Percentiles rank a stretch among this genome's conserved stretches.
These are phyloP conservation scores for Anthostomella pinea DNA, from an alignment of 2,329 filamentous ascomycete genomes.

Conservation along the genomic window DNA sequence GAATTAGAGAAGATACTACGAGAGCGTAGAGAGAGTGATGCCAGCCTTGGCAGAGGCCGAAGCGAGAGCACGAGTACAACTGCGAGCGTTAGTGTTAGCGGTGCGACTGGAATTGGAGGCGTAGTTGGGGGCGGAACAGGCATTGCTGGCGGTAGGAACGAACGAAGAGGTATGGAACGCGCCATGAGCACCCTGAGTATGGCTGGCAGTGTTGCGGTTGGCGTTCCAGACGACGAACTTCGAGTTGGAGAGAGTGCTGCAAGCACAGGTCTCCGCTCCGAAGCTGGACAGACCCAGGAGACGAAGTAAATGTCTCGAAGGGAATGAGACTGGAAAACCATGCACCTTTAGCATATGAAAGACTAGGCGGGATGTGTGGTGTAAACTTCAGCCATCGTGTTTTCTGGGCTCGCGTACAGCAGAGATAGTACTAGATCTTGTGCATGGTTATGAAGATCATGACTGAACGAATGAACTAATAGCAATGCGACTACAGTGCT, in stretches of 20 bases:
- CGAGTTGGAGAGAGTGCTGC: conserved; percentile 62
- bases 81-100: conserved; percentile 45
- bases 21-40: conserved; percentile 46
- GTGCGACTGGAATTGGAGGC: conserved; percentile 24
- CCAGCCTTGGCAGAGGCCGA: conserved; percentile 25
- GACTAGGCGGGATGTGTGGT: too few species aligned
- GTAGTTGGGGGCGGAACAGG: conserved; percentile 35
- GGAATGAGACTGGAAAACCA: background rate
- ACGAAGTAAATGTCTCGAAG: conserved; percentile 9
- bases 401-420: too few species aligned
- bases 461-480: conserved; percentile 3
- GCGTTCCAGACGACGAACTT: conserved; percentile 59
- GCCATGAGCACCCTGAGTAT: conserved; percentile 46
- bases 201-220: conserved; percentile 45
- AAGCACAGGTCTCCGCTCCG: conserved; percentile 37
- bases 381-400: too few species aligned
- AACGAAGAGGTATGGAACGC: conserved; percentile 37
- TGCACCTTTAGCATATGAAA: too few species aligned
- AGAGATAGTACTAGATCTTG: too few species aligned
- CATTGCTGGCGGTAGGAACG: conserved; percentile 45
- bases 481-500: background rate
- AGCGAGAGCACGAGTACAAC: conserved; percentile 55
- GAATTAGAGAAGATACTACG: conserved; percentile 58
- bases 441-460: conserved; percentile 4
- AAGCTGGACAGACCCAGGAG: conserved; percentile 10